Conservation (phyloP, 1,284 basidiomycete genomes). For the Polyporus tsugae region DNA sequence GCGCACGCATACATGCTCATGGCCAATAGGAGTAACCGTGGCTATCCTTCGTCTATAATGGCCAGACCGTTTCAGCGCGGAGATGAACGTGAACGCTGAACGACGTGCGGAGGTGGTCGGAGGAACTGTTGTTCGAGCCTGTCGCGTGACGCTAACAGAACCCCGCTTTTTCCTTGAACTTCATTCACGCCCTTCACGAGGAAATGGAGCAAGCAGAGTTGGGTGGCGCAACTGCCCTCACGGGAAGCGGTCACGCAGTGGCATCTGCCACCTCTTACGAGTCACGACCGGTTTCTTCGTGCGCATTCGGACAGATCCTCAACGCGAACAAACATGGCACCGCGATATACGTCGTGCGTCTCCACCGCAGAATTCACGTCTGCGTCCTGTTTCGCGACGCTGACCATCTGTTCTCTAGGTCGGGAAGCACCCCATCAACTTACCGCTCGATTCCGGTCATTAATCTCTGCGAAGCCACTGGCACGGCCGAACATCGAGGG, state of each 20-base stretch:
- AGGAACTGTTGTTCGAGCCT: not conserved
- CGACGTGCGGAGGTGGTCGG: not conserved
- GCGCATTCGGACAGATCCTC: not conserved
- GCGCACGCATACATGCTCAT: not conserved
- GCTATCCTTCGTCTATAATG: not conserved
- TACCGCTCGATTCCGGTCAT: not conserved
- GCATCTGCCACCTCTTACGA: not conserved
- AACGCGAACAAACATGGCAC: not conserved
- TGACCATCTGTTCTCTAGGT: not conserved
- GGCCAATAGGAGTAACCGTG: not conserved
- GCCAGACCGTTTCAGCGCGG: not conserved
- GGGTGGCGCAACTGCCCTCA: not conserved
- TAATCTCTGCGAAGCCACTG: not conserved
- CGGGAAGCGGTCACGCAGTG: not conserved
- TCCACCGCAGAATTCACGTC: not conserved
- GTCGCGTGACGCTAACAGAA: constrained; percentile 6
- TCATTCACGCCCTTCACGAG: not conserved
- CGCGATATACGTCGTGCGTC: not conserved
- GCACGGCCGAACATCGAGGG: not conserved
- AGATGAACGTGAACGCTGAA: constrained; percentile 7
- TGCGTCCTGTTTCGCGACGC: not conserved
- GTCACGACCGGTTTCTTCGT: not conserved
- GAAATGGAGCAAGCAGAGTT: not conserved
- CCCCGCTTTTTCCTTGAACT: not conserved
- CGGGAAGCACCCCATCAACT: not conserved